Base-by-base conservation (phyloP, 2,329 filamentous ascomycete species). In the Nothophoma quercina region DNA sequence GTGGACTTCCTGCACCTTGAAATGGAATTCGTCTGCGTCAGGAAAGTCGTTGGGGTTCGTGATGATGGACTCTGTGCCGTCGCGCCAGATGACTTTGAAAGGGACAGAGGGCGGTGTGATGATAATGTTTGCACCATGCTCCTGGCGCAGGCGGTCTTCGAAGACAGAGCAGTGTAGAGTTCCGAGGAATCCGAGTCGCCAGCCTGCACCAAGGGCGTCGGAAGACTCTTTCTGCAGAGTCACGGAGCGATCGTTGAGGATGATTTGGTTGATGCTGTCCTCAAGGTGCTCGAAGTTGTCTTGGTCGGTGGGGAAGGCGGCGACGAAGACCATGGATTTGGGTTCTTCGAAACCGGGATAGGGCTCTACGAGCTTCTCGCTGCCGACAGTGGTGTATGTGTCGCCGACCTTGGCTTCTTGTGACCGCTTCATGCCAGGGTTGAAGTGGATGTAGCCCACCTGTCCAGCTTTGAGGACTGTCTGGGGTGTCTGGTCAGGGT, bases 151-250 rank as follows among this genome's bases (percentile, higher is more conserved):
- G 1, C 95, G 89, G 74, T 99, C 95, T 75, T 99, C 93, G 65
- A 99, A 99, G 4, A 99, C 95, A n/a, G 93, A 98, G 77, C 95
- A 98, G 74, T 99, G 95, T 39, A 99, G 79, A 10, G 93, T 98
- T n/a, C 95, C 95, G 3, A 99, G 78, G 69, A 99, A 99, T 0
- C 95, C 95, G 9, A 99, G 79, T 36, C 95, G 87, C 88, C 95
- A 99, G 2, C 95, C 95, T 1, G 93, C 90, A 1, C 95, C 95
- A 0, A 99, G 81, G 0, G 95, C 95, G 69, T 98, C 92, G 0
- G 93, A 97, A 21, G 90, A 91, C 71, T 98, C 95, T 72, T 98
- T 98, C 64, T 93, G 89, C 38, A 98, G 80, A 3, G 92, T 96
- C 25, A 99, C 91, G 71, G 92, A 96, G 53, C 95, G 87, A 73